phyloP scores from a whole-genome alignment of 1,284 basidiomycete species.

The Heterobasidion occidentale region DNA sequence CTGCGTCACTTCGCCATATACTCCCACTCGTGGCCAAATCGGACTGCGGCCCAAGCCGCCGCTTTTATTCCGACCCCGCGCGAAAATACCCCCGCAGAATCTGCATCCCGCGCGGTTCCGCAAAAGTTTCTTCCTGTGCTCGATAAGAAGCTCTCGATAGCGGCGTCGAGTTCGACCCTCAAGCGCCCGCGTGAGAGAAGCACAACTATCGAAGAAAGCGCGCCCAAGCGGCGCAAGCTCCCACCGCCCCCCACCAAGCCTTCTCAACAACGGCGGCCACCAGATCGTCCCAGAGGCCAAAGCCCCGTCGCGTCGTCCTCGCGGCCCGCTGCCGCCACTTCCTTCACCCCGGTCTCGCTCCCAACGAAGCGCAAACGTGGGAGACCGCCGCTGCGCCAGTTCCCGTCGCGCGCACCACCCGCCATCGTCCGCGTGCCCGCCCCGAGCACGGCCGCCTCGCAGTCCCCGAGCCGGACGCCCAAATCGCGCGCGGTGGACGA shows the following conservation, averaged over 20 bases:
- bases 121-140: conserved; percentile 40
- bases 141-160: conserved; percentile 41
- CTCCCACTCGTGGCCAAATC: conserved; percentile 57
- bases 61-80: conserved; percentile 40
- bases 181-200: conserved; percentile 22
- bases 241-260: neutral
- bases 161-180: conserved; percentile 15
- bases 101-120: conserved; percentile 32
- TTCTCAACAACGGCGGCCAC: conserved; percentile 3
- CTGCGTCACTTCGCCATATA: conserved; percentile 74
- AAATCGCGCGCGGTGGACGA: conserved; percentile 39
- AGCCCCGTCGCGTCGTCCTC: neutral
- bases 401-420: neutral
- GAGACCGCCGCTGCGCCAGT: conserved; percentile 13
- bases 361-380: conserved; percentile 18
- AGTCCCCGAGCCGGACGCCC: conserved; percentile 20
- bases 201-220: conserved; percentile 4
- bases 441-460: conserved; percentile 7
- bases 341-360: neutral
- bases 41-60: conserved; percentile 42
- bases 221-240: conserved; percentile 9
- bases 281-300: neutral
- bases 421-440: neutral
- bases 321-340: neutral
- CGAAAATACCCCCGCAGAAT: conserved; percentile 36